These are phyloP conservation scores for Solanum virginianum DNA, from an alignment of 257 asterid species.

Conservation along the genomic window DNA sequence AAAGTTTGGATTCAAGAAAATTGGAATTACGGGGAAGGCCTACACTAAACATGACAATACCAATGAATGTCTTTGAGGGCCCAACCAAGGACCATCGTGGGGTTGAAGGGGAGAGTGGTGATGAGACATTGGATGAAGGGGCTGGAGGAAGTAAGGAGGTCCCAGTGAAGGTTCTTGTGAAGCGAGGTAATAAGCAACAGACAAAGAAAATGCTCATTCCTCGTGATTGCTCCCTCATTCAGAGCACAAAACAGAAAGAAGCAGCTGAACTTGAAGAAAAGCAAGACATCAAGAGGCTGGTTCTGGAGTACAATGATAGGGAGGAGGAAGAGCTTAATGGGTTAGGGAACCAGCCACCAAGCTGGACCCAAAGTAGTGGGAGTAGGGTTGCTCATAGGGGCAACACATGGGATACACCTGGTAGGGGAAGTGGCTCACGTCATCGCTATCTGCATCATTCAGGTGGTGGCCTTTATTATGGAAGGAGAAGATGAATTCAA, in stretches of 20 bases:
- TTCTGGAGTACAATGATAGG: constrained; percentile 88
- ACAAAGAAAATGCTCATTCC: constrained; percentile 87
- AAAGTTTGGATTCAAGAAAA: constrained; percentile 96
- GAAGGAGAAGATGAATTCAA: constrained; percentile 49
- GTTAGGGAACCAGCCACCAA: constrained; percentile 37
- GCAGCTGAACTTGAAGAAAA: constrained; percentile 99
- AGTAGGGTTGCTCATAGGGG: constrained; percentile 55
- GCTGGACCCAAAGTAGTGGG: constrained; percentile 50
- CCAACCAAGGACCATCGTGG: constrained; percentile 56
- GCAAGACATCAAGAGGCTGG: constrained; percentile 85
- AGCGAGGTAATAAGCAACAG: constrained; percentile 92
- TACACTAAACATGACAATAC: constrained; percentile 80
- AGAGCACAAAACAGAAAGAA: constrained; percentile 92
- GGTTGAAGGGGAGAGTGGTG: constrained; percentile 82
- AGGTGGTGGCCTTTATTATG: constrained; percentile 75
- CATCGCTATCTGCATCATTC: constrained; percentile 60
- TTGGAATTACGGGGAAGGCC: constrained; percentile 85
- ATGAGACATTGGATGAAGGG: constrained; percentile 70
- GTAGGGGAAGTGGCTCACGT: constrained; percentile 52
- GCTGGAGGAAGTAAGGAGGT: constrained; percentile 63
- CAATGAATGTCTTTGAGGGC: constrained; percentile 86
- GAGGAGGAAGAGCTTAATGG: constrained; percentile 94
- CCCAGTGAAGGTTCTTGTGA: constrained; percentile 84
- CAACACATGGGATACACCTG: constrained; percentile 60
- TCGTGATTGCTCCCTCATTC: constrained; percentile 82